Evolutionary conservation across 805 yeast genomes (phyloP).

Genomic region (Candida stauntonica): DNA sequence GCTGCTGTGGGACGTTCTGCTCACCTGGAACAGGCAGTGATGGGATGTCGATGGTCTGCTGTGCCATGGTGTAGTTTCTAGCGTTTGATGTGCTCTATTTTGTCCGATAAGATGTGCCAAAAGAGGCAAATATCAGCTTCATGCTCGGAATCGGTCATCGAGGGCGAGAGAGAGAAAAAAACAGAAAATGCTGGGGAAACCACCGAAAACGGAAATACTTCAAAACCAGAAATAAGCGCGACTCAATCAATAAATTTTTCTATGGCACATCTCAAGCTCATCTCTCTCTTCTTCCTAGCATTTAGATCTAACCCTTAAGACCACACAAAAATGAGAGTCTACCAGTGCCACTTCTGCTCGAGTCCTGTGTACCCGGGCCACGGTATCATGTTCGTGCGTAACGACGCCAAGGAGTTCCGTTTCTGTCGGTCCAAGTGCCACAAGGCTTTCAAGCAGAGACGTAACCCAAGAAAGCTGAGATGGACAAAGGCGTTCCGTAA

Average conservation of each 20-base stretch:
- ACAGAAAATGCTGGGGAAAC: constrained; percentile 1
- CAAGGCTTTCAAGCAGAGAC: constrained; percentile 93
- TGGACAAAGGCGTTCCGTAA: constrained; percentile 99
- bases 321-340: constrained; percentile 60
- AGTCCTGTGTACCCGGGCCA: constrained; percentile 94
- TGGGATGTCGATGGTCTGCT: constrained; percentile 50
- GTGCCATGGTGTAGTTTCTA: constrained; percentile 14
- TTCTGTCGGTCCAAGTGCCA: constrained; percentile 98
- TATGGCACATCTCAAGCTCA: constrained; percentile 9
- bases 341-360: constrained; percentile 94
- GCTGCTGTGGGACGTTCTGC: constrained; percentile 25
- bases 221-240: constrained; percentile 9
- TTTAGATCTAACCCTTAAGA: no score
- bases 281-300: no score
- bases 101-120: neutral
- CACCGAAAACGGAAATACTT: constrained; percentile 1
- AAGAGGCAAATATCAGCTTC: no score
- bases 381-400: constrained; percentile 96
- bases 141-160: no score
- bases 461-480: constrained; percentile 95
- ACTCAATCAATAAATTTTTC: constrained; percentile 8
- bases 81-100: no score
- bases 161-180: no score
- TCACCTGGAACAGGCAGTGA: constrained; percentile 56
- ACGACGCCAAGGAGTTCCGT: constrained; percentile 95